phyloP scores from a whole-genome alignment of 2,329 filamentous ascomycete species.

The Alternaria hordeiaustralica region DNA sequence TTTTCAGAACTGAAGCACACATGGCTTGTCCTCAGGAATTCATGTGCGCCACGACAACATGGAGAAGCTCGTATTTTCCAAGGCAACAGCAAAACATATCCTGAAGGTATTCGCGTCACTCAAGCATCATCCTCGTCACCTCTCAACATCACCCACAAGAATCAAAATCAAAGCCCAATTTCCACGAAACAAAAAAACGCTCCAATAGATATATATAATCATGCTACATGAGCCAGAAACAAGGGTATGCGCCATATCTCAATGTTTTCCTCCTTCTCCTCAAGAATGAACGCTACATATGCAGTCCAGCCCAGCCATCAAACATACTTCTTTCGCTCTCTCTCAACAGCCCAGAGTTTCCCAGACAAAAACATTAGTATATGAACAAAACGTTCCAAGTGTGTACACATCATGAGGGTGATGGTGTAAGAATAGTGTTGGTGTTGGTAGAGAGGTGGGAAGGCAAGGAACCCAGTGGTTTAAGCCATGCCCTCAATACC shows the following conservation, averaged over 20 bases:
- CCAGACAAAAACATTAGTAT: conserved; percentile 10
- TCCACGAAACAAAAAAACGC: not conserved
- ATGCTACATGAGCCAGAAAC: conserved; percentile 8
- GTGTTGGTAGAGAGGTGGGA: not conserved
- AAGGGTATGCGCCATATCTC: conserved; percentile 14
- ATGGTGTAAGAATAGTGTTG: not conserved
- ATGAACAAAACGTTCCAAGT: conserved; percentile 2
- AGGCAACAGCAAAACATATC: not conserved
- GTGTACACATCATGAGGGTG: not conserved
- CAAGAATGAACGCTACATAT: not conserved
- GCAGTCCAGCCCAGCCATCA: not conserved
- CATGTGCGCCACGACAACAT: not conserved
- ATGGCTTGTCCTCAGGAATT: not conserved
- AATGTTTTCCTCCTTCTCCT: conserved; percentile 3
- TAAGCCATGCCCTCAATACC: conserved; percentile 51
- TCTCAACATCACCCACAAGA: too few species aligned
- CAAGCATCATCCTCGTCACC: too few species aligned
- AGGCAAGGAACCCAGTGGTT: not conserved
- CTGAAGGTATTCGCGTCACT: not conserved
- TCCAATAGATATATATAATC: conserved; percentile 8
- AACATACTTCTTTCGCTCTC: not conserved
- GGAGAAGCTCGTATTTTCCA: not conserved
- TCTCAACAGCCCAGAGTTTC: not conserved
- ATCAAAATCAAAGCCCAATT: not conserved
- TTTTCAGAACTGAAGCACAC: not conserved